Percentiles rank a stretch among this genome's conserved stretches.
Conservation (phyloP, 2,329 filamentous ascomycete genomes). For the Fusarium sp. region DNA sequence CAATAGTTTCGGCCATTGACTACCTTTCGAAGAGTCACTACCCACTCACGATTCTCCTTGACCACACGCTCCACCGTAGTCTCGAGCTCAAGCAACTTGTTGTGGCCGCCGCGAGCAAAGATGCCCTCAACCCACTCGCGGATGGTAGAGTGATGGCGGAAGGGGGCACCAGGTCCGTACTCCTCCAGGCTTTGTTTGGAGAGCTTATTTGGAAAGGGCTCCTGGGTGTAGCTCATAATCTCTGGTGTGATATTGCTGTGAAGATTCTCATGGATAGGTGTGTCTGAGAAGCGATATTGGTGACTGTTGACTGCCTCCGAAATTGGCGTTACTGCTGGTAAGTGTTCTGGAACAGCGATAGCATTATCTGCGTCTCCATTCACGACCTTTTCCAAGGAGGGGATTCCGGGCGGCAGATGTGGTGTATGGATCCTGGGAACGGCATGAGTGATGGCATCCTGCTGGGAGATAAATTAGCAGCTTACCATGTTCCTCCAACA, state of each 20-base stretch:
- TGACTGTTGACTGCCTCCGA: slow-evolving; percentile 38
- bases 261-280: slow-evolving; percentile 17
- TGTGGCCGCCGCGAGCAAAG: slow-evolving; percentile 11
- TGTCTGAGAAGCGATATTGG: slow-evolving; percentile 41
- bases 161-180: slow-evolving; percentile 11
- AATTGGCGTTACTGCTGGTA: slow-evolving; percentile 38
- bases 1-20: slow-evolving; percentile 29
- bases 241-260: slow-evolving; percentile 34
- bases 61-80: slow-evolving; percentile 21
- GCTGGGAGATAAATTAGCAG: background rate
- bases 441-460: background rate
- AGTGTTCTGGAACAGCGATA: slow-evolving; percentile 25
- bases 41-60: slow-evolving; percentile 25
- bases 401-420: slow-evolving; percentile 21
- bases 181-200: slow-evolving; percentile 19
- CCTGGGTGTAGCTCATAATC: slow-evolving; percentile 33
- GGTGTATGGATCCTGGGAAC: slow-evolving; percentile 22
- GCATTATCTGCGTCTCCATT: slow-evolving; percentile 27
- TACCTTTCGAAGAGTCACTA: slow-evolving; percentile 25
- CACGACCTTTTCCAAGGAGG: slow-evolving; percentile 17
- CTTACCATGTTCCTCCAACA: slow-evolving; percentile 32
- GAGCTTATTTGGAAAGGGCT: slow-evolving; percentile 18
- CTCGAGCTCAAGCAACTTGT: slow-evolving; percentile 21
- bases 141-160: slow-evolving; percentile 26
- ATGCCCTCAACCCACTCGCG: slow-evolving; percentile 34